phyloP scores from a whole-genome alignment of 2,329 filamentous ascomycete genomes.

The Pezicula neosporulosa region DNA sequence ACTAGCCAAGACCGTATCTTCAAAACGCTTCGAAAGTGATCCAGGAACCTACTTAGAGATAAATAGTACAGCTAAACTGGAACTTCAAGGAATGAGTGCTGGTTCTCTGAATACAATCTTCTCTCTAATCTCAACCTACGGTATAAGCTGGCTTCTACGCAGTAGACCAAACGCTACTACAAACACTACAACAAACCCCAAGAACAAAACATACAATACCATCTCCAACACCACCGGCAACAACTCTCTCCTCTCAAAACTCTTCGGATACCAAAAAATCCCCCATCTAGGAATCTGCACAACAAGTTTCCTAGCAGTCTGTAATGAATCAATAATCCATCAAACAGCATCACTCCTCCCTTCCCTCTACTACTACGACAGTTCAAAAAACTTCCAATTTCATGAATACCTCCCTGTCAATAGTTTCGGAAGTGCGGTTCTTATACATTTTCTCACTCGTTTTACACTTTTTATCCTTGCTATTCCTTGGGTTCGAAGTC shows the following conservation, averaged over 20 bases:
- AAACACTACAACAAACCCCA: too few species aligned
- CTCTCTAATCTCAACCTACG: conserved; percentile 3
- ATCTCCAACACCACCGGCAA: neutral
- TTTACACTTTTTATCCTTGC: too few species aligned
- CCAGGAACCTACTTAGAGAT: conserved; percentile 1
- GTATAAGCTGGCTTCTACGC: conserved; percentile 1
- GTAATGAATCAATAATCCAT: too few species aligned
- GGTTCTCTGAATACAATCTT: conserved; percentile 3
- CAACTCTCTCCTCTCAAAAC: neutral
- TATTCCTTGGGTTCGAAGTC: too few species aligned
- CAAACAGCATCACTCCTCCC: too few species aligned
- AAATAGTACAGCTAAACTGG: conserved; percentile 7
- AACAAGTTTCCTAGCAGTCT: conserved; percentile 4
- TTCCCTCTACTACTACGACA: too few species aligned
- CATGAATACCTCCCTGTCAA: neutral
- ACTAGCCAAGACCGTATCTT: conserved; percentile 1
- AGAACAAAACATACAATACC: neutral
- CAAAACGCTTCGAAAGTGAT: neutral
- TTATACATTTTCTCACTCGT: too few species aligned
- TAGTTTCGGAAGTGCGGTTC: too few species aligned
- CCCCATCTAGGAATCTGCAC: conserved; percentile 1
- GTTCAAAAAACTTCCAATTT: conserved; percentile 1
- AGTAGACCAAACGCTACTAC: neutral
- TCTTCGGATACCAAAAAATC: conserved; percentile 2
- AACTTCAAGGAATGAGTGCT: conserved; percentile 5